phyloP scores from a whole-genome alignment of 2,329 filamentous ascomycete genomes.

The Cladosporium sp. region DNA sequence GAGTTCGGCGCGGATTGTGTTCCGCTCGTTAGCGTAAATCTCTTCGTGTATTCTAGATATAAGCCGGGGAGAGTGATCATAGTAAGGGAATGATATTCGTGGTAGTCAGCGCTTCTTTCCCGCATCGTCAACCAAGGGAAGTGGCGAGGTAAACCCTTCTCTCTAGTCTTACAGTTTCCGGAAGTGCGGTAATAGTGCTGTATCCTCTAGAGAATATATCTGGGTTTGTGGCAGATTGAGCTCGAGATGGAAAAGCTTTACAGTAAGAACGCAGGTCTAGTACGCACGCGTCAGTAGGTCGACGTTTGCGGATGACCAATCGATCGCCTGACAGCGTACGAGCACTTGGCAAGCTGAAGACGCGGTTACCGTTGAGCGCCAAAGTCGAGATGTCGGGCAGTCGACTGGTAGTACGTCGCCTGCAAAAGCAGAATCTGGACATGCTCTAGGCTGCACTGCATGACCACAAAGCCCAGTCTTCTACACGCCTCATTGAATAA shows the following conservation, averaged over 20 bases:
- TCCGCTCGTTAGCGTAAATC: constrained; percentile 40
- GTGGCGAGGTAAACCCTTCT: too few species aligned
- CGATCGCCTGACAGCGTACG: too few species aligned
- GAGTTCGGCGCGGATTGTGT: background rate
- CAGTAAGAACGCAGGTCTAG: constrained; percentile 56
- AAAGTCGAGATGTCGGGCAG: constrained; percentile 54
- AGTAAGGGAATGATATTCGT: constrained; percentile 60
- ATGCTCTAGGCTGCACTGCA: constrained; percentile 58
- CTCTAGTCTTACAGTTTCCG: constrained; percentile 52
- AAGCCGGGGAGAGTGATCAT: constrained; percentile 58
- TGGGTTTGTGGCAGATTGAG: constrained; percentile 59
- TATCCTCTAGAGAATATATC: constrained; percentile 53
- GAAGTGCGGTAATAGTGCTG: constrained; percentile 57
- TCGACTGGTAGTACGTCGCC: constrained; percentile 38
- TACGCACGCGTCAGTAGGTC: constrained; percentile 56
- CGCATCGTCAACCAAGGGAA: constrained; percentile 29
- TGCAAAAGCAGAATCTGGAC: constrained; percentile 59
- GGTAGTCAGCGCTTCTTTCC: background rate
- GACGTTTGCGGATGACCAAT: too few species aligned
- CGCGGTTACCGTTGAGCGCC: constrained; percentile 58
- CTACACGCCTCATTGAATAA: constrained; percentile 64
- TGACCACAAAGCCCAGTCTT: constrained; percentile 57
- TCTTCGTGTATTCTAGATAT: constrained; percentile 54
- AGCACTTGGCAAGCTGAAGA: constrained; percentile 58
- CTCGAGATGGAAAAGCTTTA: constrained; percentile 57